Evolutionary conservation across 2,329 filamentous ascomycete species (phyloP).

Genomic region (Dryadomyces quercivorus): DNA sequence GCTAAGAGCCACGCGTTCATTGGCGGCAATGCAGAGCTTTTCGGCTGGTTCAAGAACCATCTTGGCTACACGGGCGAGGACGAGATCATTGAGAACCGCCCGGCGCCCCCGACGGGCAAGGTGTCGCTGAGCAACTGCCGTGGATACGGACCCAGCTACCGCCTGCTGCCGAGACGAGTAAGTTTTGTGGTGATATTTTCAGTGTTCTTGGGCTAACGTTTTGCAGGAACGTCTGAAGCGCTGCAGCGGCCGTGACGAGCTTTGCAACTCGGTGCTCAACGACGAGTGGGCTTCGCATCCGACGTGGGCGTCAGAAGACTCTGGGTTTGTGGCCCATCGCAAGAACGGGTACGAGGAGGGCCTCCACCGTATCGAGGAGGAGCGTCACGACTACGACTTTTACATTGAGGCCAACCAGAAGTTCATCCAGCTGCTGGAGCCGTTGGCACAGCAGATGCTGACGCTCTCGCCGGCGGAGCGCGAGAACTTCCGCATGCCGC

Average conservation of each 20-base stretch:
- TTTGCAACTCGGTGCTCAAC: slow-evolving; percentile 87
- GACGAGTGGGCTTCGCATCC: slow-evolving; percentile 98
- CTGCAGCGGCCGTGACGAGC: slow-evolving; percentile 87
- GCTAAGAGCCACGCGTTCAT: slow-evolving; percentile 79
- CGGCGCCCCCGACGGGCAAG: slow-evolving; percentile 61
- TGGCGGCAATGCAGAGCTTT: slow-evolving; percentile 77
- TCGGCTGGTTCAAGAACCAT: slow-evolving; percentile 77
- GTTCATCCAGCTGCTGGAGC: slow-evolving; percentile 91
- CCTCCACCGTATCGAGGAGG: slow-evolving; percentile 91
- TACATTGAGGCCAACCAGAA: slow-evolving; percentile 93
- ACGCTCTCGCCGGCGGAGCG: slow-evolving; percentile 65
- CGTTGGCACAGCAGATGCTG: slow-evolving; percentile 81
- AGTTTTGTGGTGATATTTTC: slow-evolving; percentile 14
- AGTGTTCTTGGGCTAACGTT: not conserved
- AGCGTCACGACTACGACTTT: slow-evolving; percentile 96
- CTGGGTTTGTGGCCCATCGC: slow-evolving; percentile 90
- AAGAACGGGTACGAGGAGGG: slow-evolving; percentile 95
- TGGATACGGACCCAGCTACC: slow-evolving; percentile 90
- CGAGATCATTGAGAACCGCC: slow-evolving; percentile 65
- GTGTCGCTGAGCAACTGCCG: slow-evolving; percentile 94
- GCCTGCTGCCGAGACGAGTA: slow-evolving; percentile 72
- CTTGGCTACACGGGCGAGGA: slow-evolving; percentile 68
- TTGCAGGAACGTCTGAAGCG: slow-evolving; percentile 68
- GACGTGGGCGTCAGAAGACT: slow-evolving; percentile 97
- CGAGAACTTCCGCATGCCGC: slow-evolving; percentile 63